Base-by-base conservation (phyloP, 306 rosid genomes). In the Canavalia gladiata region DNA sequence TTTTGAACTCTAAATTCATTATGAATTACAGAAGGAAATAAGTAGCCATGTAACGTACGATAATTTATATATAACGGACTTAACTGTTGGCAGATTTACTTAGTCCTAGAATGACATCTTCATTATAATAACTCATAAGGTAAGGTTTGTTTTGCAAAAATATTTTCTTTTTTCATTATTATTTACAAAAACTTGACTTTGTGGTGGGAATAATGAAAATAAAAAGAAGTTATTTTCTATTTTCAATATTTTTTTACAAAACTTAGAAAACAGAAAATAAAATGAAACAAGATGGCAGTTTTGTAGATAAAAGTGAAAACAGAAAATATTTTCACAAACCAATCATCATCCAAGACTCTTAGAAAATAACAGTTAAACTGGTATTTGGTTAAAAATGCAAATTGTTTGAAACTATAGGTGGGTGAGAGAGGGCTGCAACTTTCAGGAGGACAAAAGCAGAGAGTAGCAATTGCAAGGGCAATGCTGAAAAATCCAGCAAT, bases 381-480 rank as follows among this genome's bases (percentile, higher is more conserved):
- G n/a, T 43, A 59, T 77, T 12, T 66, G 60, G 51, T 51, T 33
- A 60, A 39, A 39, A 50, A 46, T 30, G 12, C 7, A 71, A 81
- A 55, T 45, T 43, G 49, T 78, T 73, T 83, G 74, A 77, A 89
- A 89, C 89, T 85, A 69, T 88, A 94, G 98, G 98, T 94, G 28
- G 98, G 98, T 42, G 98, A 94, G 80, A 89, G 98, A 82, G 98
- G 98, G 29, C 70, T 92, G 90, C 98, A 94, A 76, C 94, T 94
- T 11, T 94, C 98, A 37, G 98, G 98, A 63, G 97, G 98, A 28
- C 98, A 94, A 84, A 94, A 94, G 87, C 98, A 94, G 90, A 92
- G 98, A 83, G 92, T 94, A 67, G 98, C 98, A 42, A 94, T 94
- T 54, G 98, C 95, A 72, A 92, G 98, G 84, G 98, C 98, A 52